Base-by-base conservation (phyloP, 1,139 yeast species). In the Candida sojae region DNA sequence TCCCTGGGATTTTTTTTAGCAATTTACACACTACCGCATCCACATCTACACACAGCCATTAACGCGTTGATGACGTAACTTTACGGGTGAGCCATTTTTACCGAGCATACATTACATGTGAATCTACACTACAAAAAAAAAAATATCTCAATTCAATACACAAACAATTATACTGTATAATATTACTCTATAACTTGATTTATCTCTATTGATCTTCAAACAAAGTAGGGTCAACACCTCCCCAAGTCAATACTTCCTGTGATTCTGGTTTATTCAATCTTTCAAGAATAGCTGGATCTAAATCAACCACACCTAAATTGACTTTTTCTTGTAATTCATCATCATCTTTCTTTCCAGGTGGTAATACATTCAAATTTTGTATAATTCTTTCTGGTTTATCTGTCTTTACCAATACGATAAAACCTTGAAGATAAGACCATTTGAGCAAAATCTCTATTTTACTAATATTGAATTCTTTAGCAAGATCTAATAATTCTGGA, bases 341-440 rank as follows among this genome's bases (percentile, higher is more conserved):
- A 46, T 52, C 62, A 47, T 64, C 63, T 39, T 58, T 50, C 26
- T 53, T 48, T n/a, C 70, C 72, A 42, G 58, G 62, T 2, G 71
- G 67, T 51, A 71, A 67, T 4, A 70, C 64, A 43, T 63, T 60
- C 49, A 72, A 64, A 57, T 73, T 73, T 44, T 62, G 61, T 47
- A 64, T 59, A 57, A 70, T 61, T 64, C 95, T 73, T 21, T 67
- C 67, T 6, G 72, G 63, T 8, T 80, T 81, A 42, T 75, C 78
- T 2, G 92, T 78, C 65, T 88, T 88, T 12, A 88, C 95, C 54
- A 89, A 73, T 17, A 89, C 90, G 44, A 87, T 75, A 58, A 82
- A 83, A 0, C 90, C 90, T 56, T 81, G 80, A 37, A 71, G 60
- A 51, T 60, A 69, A 4, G 75, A 60, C 77, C 77, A 71, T 52